phyloP scores from a whole-genome alignment of 176 grass and related monocot species.

The Zoysia pacifica region DNA sequence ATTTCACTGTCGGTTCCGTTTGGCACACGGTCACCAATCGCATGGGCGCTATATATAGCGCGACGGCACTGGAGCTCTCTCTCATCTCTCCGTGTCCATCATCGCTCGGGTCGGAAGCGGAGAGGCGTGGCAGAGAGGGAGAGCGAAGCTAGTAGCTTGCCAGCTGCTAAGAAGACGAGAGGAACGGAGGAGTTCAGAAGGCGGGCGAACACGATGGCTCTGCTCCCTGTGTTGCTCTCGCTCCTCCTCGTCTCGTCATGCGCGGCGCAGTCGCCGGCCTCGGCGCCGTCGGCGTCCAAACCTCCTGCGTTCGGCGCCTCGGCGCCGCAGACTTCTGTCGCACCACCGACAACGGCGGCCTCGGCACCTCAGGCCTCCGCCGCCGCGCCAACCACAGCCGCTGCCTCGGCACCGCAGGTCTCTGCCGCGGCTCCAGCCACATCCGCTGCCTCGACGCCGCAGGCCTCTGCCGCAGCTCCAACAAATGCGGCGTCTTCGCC shows the following conservation, averaged over 20 bases:
- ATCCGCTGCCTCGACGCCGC: not conserved
- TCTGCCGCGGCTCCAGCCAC: constrained; percentile 8
- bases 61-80: too few relatives aligned
- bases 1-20: too few relatives aligned
- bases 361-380: not conserved
- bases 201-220: constrained; percentile 22
- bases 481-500: not conserved
- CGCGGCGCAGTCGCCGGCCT: constrained; percentile 58
- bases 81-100: not conserved
- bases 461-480: not conserved
- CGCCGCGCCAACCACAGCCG: constrained; percentile 9
- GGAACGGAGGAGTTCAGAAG: not conserved
- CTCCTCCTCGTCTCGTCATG: constrained; percentile 50
- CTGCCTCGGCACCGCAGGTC: not conserved
- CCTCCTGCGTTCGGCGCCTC: constrained; percentile 17
- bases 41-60: too few relatives aligned
- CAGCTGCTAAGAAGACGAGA: not conserved
- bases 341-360: constrained; percentile 20
- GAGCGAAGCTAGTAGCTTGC: not conserved
- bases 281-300: constrained; percentile 35
- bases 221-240: constrained; percentile 39
- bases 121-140: not conserved
- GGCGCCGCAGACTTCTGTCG: not conserved
- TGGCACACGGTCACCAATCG: too few relatives aligned
- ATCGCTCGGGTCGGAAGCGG: constrained; percentile 18